Conservation (phyloP, 1,284 basidiomycete species). For the Filobasidium uniguttulatum region DNA sequence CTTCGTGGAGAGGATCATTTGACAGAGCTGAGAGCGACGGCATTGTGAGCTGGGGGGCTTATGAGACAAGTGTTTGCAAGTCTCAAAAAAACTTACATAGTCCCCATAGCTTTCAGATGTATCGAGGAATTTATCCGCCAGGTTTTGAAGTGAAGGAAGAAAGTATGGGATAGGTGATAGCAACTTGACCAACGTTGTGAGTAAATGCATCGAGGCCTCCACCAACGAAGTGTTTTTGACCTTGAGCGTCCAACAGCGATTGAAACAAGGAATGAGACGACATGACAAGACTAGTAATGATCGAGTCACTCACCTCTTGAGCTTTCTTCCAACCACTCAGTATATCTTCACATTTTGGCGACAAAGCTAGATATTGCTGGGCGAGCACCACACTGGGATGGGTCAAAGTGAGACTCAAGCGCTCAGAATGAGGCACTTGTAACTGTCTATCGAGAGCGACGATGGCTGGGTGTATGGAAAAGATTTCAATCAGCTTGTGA, state of each 20-base stretch:
- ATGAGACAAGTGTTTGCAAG: conserved; percentile 7
- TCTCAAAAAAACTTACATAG: conserved; percentile 18
- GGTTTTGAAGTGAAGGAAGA: conserved; percentile 25
- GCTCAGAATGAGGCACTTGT: conserved; percentile 25
- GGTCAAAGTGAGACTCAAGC: conserved; percentile 27
- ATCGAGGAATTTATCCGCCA: conserved; percentile 30
- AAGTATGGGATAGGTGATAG: conserved; percentile 36
- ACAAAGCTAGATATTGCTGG: conserved; percentile 35
- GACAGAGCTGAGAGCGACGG: conserved; percentile 21
- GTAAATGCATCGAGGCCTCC: conserved; percentile 25
- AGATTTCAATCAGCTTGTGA: conserved; percentile 2
- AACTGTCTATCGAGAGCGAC: conserved; percentile 36
- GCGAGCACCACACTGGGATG: conserved; percentile 33
- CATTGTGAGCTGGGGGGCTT: not conserved
- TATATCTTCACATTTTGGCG: conserved; percentile 33
- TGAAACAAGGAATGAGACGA: not conserved
- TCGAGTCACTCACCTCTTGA: conserved; percentile 22
- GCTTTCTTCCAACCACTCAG: conserved; percentile 34
- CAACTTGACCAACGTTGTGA: conserved; percentile 29
- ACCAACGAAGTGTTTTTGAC: conserved; percentile 26
- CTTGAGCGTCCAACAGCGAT: conserved; percentile 13
- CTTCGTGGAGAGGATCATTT: conserved; percentile 28
- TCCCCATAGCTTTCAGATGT: conserved; percentile 27
- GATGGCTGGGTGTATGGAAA: conserved; percentile 21
- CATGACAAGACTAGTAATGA: too few relatives aligned